Base-by-base conservation (phyloP, 2,329 filamentous ascomycete species). In the Cercospora sesami region DNA sequence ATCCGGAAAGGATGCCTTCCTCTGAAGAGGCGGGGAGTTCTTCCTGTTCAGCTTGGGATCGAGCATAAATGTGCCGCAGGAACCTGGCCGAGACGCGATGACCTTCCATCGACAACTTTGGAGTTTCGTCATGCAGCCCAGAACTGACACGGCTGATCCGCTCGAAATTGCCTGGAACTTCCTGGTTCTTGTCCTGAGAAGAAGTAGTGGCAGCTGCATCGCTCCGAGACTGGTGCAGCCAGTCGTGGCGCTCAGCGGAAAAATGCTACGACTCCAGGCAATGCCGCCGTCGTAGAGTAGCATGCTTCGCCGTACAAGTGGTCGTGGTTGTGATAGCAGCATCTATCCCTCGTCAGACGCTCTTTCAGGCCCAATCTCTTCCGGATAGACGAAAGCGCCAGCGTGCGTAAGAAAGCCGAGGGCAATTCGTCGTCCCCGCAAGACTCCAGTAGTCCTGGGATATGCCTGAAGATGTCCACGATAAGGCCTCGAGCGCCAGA, bases 301-400 rank as follows among this genome's bases (percentile, higher is more conserved):
- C 60, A 62, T 1, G 4, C 14, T 62, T 48, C 60, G 8, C 16
- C 60, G 2, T 18, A n/a, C n/a, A n/a, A n/a, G n/a, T n/a, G n/a
- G n/a, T n/a, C n/a, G n/a, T 62, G 60, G 9, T 62, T 42, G n/a
- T 62, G 60, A 9, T 62, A 62, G 23, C 60, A 62, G 60, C 60
- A 62, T 16, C 2, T 21, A n/a, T 51, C 4, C 39, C 23, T 5
- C 14, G 16, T 7, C 2, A 62, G 23, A 3, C 60, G 16, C 7
- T 62, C n/a, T 21, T 8, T 2, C 23, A 30, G 26, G 21, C 36
- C 18, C 39, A 9, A 1, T 5, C 10, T 14, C 59, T 45, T 61
- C 23, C n/a, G 10, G 1, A 61, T 23, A 36, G n/a, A 3, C n/a
- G 12, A 16, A 2, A 45, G 16, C 5, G 60, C 60, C 6, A 62